Conservation (phyloP, 2,329 filamentous ascomycete species). For the Exophiala calicioides region DNA sequence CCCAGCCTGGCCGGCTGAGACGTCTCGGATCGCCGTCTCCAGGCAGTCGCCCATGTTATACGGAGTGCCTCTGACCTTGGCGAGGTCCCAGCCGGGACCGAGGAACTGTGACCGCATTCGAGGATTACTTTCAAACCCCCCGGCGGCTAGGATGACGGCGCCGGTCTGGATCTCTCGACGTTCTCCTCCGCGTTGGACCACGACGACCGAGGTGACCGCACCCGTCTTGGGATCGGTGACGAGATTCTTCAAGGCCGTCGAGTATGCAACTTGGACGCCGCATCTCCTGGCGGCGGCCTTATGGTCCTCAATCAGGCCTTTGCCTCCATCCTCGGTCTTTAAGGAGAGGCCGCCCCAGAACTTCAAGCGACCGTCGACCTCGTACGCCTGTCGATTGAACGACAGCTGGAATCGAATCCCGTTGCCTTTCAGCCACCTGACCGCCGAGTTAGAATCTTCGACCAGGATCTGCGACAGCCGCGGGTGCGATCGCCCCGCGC, state of each 20-base stretch:
- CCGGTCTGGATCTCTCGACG: conserved; percentile 38
- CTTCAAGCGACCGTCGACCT: conserved; percentile 60
- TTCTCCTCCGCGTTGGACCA: not conserved
- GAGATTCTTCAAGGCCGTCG: conserved; percentile 49
- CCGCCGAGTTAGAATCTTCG: conserved; percentile 50
- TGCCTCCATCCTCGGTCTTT: conserved; percentile 61
- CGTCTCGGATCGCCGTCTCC: conserved; percentile 50
- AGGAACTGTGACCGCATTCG: conserved; percentile 57
- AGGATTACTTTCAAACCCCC: conserved; percentile 65
- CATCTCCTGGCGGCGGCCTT: conserved; percentile 39
- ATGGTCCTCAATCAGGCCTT: conserved; percentile 58
- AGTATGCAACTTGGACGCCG: conserved; percentile 51
- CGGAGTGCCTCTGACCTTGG: conserved; percentile 63
- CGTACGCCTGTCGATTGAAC: conserved; percentile 67
- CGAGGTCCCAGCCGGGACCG: conserved; percentile 64
- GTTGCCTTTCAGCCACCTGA: conserved; percentile 58
- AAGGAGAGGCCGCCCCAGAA: conserved; percentile 69
- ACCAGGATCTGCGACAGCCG: conserved; percentile 54
- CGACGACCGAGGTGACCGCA: not conserved
- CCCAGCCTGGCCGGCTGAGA: conserved; percentile 54
- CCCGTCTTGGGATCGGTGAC: conserved; percentile 36
- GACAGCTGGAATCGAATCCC: conserved; percentile 61
- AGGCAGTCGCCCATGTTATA: conserved; percentile 65
- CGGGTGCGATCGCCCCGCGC: conserved; percentile 54
- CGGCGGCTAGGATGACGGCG: conserved; percentile 58